Percentiles rank a stretch among this genome's conserved stretches.
Evolutionary conservation across 2,329 filamentous ascomycete genomes (phyloP).

Genomic region (Penicillium sp.): DNA sequence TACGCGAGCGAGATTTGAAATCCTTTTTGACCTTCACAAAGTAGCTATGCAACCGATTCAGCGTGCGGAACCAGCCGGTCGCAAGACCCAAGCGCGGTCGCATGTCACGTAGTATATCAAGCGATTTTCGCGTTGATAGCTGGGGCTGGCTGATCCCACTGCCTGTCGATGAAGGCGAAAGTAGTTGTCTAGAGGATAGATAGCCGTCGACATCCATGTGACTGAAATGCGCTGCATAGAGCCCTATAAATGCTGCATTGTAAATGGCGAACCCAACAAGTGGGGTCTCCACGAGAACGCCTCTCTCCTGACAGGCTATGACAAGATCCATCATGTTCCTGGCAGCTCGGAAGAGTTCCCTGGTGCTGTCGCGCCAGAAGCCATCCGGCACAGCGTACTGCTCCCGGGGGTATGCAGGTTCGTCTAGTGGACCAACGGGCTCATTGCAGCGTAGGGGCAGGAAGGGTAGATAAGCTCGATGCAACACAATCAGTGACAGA

Average conservation of each 20-base stretch:
- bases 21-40: constrained; percentile 38
- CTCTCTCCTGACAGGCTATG: constrained; percentile 48
- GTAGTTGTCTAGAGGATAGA: constrained; percentile 34
- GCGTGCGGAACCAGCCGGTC: constrained; percentile 40
- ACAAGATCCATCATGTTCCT: constrained; percentile 53
- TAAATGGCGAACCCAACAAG: constrained; percentile 55
- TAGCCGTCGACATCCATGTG: constrained; percentile 53
- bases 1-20: constrained; percentile 33
- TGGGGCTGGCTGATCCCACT: constrained; percentile 27
- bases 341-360: constrained; percentile 50
- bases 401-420: constrained; percentile 43
- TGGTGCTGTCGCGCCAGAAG: constrained; percentile 52
- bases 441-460: constrained; percentile 47
- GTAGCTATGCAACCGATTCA: constrained; percentile 40
- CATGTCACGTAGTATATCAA: constrained; percentile 40
- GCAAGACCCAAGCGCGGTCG: constrained; percentile 39
- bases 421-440: constrained; percentile 52
- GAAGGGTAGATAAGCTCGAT: constrained; percentile 55
- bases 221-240: constrained; percentile 53
- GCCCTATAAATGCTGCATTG: constrained; percentile 48
- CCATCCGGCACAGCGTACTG: constrained; percentile 41
- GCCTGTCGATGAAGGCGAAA: constrained; percentile 18
- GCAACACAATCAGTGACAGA: constrained; percentile 52
- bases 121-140: constrained; percentile 32
- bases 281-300: constrained; percentile 52